phyloP scores from a whole-genome alignment of 2,329 filamentous ascomycete genomes.

The Kalaharituber pfeilii region DNA sequence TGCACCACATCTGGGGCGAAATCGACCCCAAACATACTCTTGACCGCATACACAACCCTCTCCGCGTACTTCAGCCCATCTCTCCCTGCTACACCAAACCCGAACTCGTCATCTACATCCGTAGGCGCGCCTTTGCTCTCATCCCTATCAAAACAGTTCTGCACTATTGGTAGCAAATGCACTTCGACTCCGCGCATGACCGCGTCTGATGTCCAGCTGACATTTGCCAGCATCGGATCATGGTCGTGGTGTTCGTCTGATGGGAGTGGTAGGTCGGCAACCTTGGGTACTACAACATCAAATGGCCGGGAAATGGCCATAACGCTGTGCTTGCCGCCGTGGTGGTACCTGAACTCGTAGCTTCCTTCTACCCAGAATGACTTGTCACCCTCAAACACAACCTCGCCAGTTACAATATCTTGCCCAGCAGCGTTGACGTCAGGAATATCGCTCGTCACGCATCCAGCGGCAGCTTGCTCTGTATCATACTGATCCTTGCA shows the following conservation, averaged over 20 bases:
- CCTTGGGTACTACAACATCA: conserved; percentile 58
- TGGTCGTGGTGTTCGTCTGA: conserved; percentile 43
- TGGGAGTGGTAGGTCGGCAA: neutral
- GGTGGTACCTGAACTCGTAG: conserved; percentile 94
- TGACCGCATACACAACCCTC: conserved; percentile 81
- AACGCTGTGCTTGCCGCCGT: conserved; percentile 77
- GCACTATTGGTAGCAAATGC: conserved; percentile 63
- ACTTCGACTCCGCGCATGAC: conserved; percentile 56
- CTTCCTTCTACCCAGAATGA: conserved; percentile 94
- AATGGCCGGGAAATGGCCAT: conserved; percentile 91
- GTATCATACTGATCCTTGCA: conserved; percentile 61
- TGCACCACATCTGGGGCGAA: conserved; percentile 84
- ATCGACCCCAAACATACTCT: conserved; percentile 92
- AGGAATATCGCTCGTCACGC: conserved; percentile 49
- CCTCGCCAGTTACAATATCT: conserved; percentile 57
- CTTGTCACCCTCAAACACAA: conserved; percentile 80
- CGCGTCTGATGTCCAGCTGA: conserved; percentile 31
- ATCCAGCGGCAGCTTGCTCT: conserved; percentile 55
- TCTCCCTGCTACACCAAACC: conserved; percentile 36
- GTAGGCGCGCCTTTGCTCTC: conserved; percentile 66
- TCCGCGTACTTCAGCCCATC: conserved; percentile 66
- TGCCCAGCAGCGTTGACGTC: conserved; percentile 30
- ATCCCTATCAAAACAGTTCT: conserved; percentile 84
- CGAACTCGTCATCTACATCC: conserved; percentile 64
- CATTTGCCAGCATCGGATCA: conserved; percentile 16